These are phyloP conservation scores for Fragaria vesca DNA, from an alignment of 306 rosid species.

Conservation along the genomic window DNA sequence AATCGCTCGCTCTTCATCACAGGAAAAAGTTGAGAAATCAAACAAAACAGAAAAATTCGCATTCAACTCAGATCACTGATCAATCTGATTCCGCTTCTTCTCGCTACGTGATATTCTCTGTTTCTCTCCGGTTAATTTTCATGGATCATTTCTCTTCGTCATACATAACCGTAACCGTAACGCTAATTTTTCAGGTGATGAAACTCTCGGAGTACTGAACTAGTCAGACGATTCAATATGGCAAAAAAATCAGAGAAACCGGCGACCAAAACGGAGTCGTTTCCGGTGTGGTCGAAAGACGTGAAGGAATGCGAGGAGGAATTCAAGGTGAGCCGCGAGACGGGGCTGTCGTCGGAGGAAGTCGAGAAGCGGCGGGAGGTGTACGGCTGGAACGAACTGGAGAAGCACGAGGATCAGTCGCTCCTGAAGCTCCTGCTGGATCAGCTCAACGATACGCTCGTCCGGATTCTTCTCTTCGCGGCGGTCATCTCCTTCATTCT, in stretches of 20 bases:
- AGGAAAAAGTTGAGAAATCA: background rate
- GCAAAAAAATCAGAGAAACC: background rate
- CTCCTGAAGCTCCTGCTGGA: slow-evolving; percentile 60
- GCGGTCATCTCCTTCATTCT: slow-evolving; percentile 76
- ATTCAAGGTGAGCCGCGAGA: slow-evolving; percentile 41
- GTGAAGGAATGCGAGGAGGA: slow-evolving; percentile 62
- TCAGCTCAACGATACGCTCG: slow-evolving; percentile 82
- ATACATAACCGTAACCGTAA: background rate
- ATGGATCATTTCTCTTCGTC: background rate
- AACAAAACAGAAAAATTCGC: background rate
- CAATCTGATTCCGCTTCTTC: background rate
- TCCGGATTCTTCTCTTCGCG: slow-evolving; percentile 70
- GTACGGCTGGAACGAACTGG: slow-evolving; percentile 70
- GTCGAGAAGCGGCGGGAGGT: slow-evolving; percentile 44
- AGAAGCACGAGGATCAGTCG: slow-evolving; percentile 71
- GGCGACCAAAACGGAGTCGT: slow-evolving; percentile 30
- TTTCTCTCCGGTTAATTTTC: background rate
- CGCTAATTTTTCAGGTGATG: background rate
- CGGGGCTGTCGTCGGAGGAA: slow-evolving; percentile 46
- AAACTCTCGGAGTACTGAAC: background rate
- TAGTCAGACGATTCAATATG: background rate
- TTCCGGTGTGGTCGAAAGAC: slow-evolving; percentile 68
- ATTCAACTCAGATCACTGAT: background rate
- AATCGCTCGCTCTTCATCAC: slow-evolving; percentile 4
- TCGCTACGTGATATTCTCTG: background rate